phyloP scores from a whole-genome alignment of 2,329 filamentous ascomycete genomes.

The Lecanosticta acicola region DNA sequence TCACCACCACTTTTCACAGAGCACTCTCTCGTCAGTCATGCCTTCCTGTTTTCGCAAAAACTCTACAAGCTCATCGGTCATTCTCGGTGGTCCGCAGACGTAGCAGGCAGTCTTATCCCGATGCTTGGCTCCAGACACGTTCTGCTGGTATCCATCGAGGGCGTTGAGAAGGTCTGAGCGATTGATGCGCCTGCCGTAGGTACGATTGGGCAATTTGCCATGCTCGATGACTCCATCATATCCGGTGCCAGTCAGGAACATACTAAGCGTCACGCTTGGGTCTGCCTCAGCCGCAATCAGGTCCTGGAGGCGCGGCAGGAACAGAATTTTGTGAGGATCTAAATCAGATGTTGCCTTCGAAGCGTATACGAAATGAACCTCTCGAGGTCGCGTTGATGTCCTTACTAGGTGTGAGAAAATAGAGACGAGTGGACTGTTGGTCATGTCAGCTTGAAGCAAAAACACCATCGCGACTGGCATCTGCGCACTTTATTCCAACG shows the following conservation, averaged over 20 bases:
- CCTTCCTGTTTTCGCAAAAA: slow-evolving; percentile 36
- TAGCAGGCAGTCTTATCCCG: slow-evolving; percentile 40
- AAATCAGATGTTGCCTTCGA: slow-evolving; percentile 39
- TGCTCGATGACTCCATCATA: slow-evolving; percentile 26
- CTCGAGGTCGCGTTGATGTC: slow-evolving; percentile 24
- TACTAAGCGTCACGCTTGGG: slow-evolving; percentile 23
- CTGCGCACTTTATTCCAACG: slow-evolving; percentile 67
- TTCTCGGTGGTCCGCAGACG: slow-evolving; percentile 45
- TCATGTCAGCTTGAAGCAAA: not conserved
- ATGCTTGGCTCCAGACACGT: slow-evolving; percentile 26
- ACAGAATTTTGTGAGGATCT: slow-evolving; percentile 39
- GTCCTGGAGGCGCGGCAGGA: slow-evolving; percentile 42
- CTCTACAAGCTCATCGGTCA: slow-evolving; percentile 45
- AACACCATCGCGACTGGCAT: not conserved
- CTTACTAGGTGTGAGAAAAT: slow-evolving; percentile 58
- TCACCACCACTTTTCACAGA: slow-evolving; percentile 51
- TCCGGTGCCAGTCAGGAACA: slow-evolving; percentile 29
- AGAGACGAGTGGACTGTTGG: slow-evolving; percentile 62
- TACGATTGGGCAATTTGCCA: slow-evolving; percentile 27
- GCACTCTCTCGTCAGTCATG: slow-evolving; percentile 36
- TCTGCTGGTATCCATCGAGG: slow-evolving; percentile 27
- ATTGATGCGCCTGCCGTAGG: slow-evolving; percentile 27
- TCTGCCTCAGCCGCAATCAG: slow-evolving; percentile 21
- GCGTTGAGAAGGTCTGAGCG: slow-evolving; percentile 36
- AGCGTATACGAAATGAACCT: slow-evolving; percentile 61